Evolutionary conservation across 345 rosid genomes (phyloP), one percentile per base, ranked within the genome.

Genomic region (Rhodamnia rubescens): DNA sequence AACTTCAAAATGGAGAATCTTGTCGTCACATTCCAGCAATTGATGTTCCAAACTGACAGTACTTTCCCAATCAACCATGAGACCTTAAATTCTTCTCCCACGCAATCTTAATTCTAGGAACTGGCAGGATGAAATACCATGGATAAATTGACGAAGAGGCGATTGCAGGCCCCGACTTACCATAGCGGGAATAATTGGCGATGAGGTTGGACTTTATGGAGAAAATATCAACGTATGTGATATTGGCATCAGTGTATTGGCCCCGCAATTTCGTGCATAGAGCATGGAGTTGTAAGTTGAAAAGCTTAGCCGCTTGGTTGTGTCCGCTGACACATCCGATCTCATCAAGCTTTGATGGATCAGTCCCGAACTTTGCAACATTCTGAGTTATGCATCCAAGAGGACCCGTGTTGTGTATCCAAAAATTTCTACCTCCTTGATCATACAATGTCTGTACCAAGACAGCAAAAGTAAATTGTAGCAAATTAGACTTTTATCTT

Each of bases 391-490:
- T 89, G 92, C 99, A 97, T 87, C 99, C 99, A 4, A 97, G 94
- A 75, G 98, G 99, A 82, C 97, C 98, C 4, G 99, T 95, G 89
- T 95, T 96, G 89, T 97, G 99, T 85, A 96, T 90, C 99, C 99
- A 97, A 27, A 97, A 93, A 85, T 95, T 93, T 85, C 98, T 93
- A 7, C 91, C 98, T 81, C 98, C 99, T 95, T 95, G 92, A 40
- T 93, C 98, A 85, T 97, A 91, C 80, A 97, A 75, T 74, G 87
- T 91, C 98, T 97, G 88, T 82, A 85, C 22, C 82, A 36, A 42
- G 15, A 52, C 36, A 83, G 53, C 11, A 22, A 58, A n/a, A n/a
- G 42, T 27, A 61, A 84, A 59, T 16, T 6, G 42, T 24, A 10
- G 8, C 53, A 84, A n/a, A 69, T 18, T 69, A 40, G 24, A 18